Evolutionary conservation across 768 basidiomycete species (phyloP).

Genomic region (Atractiella rhizophila): DNA sequence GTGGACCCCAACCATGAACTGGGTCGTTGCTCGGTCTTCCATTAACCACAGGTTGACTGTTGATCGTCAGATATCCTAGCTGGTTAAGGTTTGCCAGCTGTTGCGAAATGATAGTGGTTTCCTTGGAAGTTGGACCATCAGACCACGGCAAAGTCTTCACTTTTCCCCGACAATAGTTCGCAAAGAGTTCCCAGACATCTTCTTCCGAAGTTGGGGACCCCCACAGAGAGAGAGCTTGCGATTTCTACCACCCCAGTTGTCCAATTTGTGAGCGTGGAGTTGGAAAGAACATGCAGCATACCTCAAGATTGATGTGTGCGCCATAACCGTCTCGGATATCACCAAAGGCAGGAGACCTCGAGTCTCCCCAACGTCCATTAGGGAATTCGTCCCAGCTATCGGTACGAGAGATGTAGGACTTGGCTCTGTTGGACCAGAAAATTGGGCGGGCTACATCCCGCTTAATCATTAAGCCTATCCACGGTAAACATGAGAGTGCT

Average conservation of each 20-base stretch:
- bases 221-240: conserved; percentile 41
- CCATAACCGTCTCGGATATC: conserved; percentile 81
- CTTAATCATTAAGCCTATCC: too few species aligned
- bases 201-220: conserved; percentile 38
- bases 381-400: conserved; percentile 95
- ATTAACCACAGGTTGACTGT: conserved; percentile 87
- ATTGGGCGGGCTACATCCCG: conserved; percentile 95
- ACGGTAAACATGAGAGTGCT: too few species aligned
- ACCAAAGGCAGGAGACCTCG: conserved; percentile 88
- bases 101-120: conserved; percentile 38
- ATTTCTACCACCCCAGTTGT: too few species aligned
- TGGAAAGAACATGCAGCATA: not conserved
- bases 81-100: conserved; percentile 75
- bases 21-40: conserved; percentile 47
- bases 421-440: conserved; percentile 92
- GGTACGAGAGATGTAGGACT: conserved; percentile 82
- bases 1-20: conserved; percentile 79
- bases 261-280: too few species aligned
- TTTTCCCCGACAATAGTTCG: conserved; percentile 43
- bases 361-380: conserved; percentile 93
- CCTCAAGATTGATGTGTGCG: conserved; percentile 44
- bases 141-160: conserved; percentile 70
- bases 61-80: conserved; percentile 84
- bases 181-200: conserved; percentile 54
- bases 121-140: conserved; percentile 39